Evolutionary conservation across 2,329 filamentous ascomycete species (phyloP), one percentile per base, ranked within the genome.

Genomic region (Fusarium azukiicola): DNA sequence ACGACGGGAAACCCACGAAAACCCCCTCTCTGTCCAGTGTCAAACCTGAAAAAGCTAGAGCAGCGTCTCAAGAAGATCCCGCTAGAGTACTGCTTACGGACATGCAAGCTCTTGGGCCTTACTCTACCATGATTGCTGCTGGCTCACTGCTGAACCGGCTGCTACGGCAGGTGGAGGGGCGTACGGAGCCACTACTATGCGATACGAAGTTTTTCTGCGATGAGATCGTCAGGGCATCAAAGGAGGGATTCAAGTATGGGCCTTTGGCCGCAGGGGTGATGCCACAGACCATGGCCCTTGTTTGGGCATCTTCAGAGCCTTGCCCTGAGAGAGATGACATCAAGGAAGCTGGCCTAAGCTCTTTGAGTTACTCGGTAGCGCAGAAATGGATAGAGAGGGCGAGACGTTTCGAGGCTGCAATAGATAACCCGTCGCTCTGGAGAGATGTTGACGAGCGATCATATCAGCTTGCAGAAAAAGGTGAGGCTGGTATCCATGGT

Each of bases 351-450:
- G 47, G 46, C 16, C 64, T 67, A n/a, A 21, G 46, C 3, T 67
- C 32, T 19, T 67, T 67, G 19, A 23, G 50, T 36, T 36, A 67
- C 19, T 27, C 17, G 46, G 21, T 23, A 36, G 64, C 46, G 46
- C 14, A 50, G 64, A 67, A n/a, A 50, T 67, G 64, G 64, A 19
- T 67, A 36, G 44, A 67, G 46, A 67, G 36, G 46, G 64, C 44
- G 64, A 50, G 8, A 13, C 40, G 42, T 32, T 49, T 67, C 14
- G 19, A 38, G 27, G 9, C 46, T 38, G 36, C 46, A 17, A 40
- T 67, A 27, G 46, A 49, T 23, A 23, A 50, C 16, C 32, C 17
- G 17, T 50, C 64, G 21, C 32, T 67, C n/a, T 67, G 64, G 64
- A 47, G 23, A 38, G 64, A 67, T 23, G 36, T 67, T 50, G 44